These are phyloP conservation scores for Rhodotorula babjevae DNA, from an alignment of 768 basidiomycete genomes.

Conservation along the genomic window DNA sequence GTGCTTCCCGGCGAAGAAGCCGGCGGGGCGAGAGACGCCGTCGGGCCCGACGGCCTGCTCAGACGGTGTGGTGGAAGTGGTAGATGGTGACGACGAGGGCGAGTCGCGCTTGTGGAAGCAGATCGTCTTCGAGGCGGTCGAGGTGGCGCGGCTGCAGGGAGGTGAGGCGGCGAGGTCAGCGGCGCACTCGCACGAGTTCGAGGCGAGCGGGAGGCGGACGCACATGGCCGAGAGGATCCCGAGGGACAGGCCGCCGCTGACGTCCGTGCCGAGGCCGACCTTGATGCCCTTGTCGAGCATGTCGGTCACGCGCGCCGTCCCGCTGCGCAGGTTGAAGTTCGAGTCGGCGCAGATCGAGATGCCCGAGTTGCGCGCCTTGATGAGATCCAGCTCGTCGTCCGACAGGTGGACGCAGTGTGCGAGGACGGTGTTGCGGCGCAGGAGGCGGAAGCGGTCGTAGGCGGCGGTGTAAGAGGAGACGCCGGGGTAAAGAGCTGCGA, in stretches of 20 bases:
- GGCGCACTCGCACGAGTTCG: background rate
- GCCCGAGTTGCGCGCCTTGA: conserved; percentile 63
- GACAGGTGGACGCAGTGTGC: conserved; percentile 81
- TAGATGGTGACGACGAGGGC: background rate
- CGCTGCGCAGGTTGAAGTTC: conserved; percentile 85
- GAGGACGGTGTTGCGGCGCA: conserved; percentile 73
- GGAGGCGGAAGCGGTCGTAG: conserved; percentile 72
- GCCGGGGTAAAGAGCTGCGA: conserved; percentile 59
- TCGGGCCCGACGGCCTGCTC: background rate
- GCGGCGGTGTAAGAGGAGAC: conserved; percentile 67
- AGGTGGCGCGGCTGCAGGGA: conserved; percentile 60
- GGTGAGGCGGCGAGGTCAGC: background rate
- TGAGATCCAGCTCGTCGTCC: conserved; percentile 65
- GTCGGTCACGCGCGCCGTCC: conserved; percentile 70
- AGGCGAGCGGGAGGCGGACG: background rate
- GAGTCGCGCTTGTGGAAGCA: conserved; percentile 51
- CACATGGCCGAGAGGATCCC: conserved; percentile 68
- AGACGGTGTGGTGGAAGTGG: background rate
- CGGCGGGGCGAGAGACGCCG: conserved; percentile 14
- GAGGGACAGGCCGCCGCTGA: conserved; percentile 76
- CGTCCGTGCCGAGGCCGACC: conserved; percentile 80
- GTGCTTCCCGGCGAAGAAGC: conserved; percentile 48
- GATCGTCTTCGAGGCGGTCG: conserved; percentile 69
- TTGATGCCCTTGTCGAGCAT: conserved; percentile 82
- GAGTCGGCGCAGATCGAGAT: conserved; percentile 79